Conservation (phyloP, 1,284 basidiomycete species). For the Fomitopsis pinicola region DNA sequence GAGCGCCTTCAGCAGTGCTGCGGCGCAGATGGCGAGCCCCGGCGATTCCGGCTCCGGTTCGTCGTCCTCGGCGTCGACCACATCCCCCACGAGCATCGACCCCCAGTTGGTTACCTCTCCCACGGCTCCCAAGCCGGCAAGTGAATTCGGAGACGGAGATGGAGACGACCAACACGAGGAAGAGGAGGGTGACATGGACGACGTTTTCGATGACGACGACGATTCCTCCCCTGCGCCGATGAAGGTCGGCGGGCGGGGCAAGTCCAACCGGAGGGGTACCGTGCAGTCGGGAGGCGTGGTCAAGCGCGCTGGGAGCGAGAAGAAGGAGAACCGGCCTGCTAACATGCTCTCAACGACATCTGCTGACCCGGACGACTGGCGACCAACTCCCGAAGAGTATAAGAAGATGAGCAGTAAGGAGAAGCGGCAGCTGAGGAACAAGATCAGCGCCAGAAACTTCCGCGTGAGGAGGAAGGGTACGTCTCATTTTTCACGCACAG, state of each 20-base stretch:
- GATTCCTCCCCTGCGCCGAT: constrained; percentile 32
- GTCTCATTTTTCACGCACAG: constrained; percentile 17
- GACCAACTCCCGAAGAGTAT: constrained; percentile 89
- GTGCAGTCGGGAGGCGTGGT: constrained; percentile 69
- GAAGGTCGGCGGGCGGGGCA: constrained; percentile 59
- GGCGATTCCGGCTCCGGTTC: constrained; percentile 16
- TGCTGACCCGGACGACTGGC: constrained; percentile 67
- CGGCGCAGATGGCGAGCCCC: constrained; percentile 21
- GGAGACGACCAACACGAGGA: constrained; percentile 20
- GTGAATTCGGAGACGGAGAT: constrained; percentile 25
- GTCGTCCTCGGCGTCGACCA: constrained; percentile 17
- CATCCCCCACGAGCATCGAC: constrained; percentile 42
- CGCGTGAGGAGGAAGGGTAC: constrained; percentile 86
- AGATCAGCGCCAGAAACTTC: constrained; percentile 95
- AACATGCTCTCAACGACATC: constrained; percentile 39
- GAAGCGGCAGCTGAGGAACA: constrained; percentile 94
- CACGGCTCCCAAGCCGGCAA: constrained; percentile 31
- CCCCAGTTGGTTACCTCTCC: constrained; percentile 49
- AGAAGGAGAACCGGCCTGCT: constrained; percentile 29
- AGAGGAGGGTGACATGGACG: constrained; percentile 15
- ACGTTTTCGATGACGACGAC: constrained; percentile 11
- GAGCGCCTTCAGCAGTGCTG: constrained; percentile 18
- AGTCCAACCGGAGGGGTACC: constrained; percentile 58
- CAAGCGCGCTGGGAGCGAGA: constrained; percentile 46
- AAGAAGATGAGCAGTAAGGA: constrained; percentile 95